Evolutionary conservation across 352 stramenopile species (phyloP), one percentile per base, ranked within the genome.

Genomic region (Phytophthora fragariae): DNA sequence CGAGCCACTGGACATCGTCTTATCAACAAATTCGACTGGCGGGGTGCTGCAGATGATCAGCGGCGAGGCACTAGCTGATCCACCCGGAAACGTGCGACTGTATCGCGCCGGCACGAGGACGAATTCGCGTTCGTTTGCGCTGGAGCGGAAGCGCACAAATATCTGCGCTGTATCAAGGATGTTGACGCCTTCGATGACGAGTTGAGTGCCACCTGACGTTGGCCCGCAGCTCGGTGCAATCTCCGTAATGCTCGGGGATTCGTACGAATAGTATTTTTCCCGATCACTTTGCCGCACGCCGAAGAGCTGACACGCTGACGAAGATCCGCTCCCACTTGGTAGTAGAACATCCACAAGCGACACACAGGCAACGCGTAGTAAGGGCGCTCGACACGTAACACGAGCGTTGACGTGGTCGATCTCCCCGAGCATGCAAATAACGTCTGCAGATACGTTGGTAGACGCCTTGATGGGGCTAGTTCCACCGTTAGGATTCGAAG

Each of bases 131-230:
- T 92, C 86, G 35, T 91, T 92, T 0, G 79, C 47, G 46, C 57
- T 84, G 6, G 82, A 91, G 15, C 86, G 80, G 35, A 93, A 92
- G 7, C 86, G 82, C n/a, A 92, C 86, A 50, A 93, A 93, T 27
- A 93, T 89, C 52, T 93, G 86, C 0, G 85, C 86, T 0, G 86
- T 93, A 50, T 93, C 83, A 2, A 93, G 33, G n/a, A 93, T 74
- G 46, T 91, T 91, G 0, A 70, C 70, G 3, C 73, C 78, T 69
- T 92, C 83, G 35, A 93, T 86, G 2, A 93, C 83, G 17, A 93
- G 58, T 21, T 75, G 81, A 1, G 86, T 92, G 1, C 72, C 79
- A 3, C 86, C 86, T 2, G 75, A 83, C 3, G 75, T 82, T 5
- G 86, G 86, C 1, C 85, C 86, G 39, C 86, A 93, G n/a, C 67